Base-by-base conservation (phyloP, 1,284 basidiomycete species). In the Tetrapyrgos nigripes region DNA sequence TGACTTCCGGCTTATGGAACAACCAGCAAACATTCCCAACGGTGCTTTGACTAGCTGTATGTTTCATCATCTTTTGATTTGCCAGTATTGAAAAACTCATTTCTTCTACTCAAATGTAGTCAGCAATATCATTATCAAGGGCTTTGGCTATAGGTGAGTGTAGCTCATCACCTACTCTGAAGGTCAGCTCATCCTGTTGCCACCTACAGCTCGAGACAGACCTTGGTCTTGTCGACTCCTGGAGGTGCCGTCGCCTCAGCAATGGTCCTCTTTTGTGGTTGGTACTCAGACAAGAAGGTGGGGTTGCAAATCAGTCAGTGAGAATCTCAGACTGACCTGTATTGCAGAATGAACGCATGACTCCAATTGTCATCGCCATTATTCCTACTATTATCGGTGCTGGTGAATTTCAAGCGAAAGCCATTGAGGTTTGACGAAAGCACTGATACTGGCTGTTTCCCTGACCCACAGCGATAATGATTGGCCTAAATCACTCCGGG, bases 101-200 rank as follows among this genome's bases (percentile, higher is more conserved):
- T 13, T 45, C 57, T 23, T 47, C 27, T 52, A 33, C 13, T n/a
- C n/a, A n/a, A n/a, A 28, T 48, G 1, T 54, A 87, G 86, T 85
- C 69, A 82, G 84, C 65, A 86, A 86, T 64, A 71, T 86, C n/a
- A 82, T 86, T 59, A 82, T 87, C 70, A 82, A 83, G 70, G 79
- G 74, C 60, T 88, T 89, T 64, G 88, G 88, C n/a, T 89, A 88
- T 61, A 85, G 82, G 81, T 86, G 70, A 14, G 81, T n/a, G 13
- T 35, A 17, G 6, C 33, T 43, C 11, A 23, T 26, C 19, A 49
- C 29, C 50, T n/a, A n/a, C n/a, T n/a, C n/a, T n/a, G n/a, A n/a
- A n/a, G n/a, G n/a, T n/a, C n/a, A n/a, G n/a, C n/a, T n/a, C n/a
- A n/a, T n/a, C n/a, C n/a, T n/a, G n/a, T n/a, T n/a, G n/a, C n/a